A percentile compares a stretch with the other conserved stretches of the same genome.
Conservation (phyloP, 1,139 yeast species). For the Geotrichum phurueaensis region DNA sequence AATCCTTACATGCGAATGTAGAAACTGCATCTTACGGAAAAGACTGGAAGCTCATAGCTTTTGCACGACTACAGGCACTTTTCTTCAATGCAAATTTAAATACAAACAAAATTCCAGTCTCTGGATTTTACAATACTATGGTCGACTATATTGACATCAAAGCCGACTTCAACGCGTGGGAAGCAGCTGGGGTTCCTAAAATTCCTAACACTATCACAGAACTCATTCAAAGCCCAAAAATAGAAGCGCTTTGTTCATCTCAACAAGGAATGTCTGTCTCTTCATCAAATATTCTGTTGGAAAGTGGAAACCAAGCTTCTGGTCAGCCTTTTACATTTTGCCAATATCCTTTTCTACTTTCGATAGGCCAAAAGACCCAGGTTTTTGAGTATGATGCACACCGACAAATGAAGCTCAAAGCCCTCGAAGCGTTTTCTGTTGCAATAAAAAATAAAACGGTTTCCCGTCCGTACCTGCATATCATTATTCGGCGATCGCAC, state of each 20-base stretch:
- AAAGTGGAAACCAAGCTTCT: slow-evolving; percentile 5
- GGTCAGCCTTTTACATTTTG: slow-evolving; percentile 44
- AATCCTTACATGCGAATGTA: slow-evolving; percentile 32
- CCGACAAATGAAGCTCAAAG: slow-evolving; percentile 76
- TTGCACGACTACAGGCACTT: slow-evolving; percentile 52
- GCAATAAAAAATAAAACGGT: slow-evolving; percentile 59
- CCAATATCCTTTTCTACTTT: slow-evolving; percentile 73
- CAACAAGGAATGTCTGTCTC: background rate
- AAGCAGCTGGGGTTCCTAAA: slow-evolving; percentile 24
- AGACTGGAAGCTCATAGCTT: slow-evolving; percentile 76
- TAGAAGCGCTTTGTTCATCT: background rate
- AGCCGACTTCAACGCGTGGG: slow-evolving; percentile 84
- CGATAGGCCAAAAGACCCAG: slow-evolving; percentile 75
- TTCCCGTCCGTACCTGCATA: slow-evolving; percentile 60
- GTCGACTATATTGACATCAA: slow-evolving; percentile 73
- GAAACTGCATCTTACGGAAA: slow-evolving; percentile 60
- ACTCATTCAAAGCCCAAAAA: background rate
- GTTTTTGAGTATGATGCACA: slow-evolving; percentile 79
- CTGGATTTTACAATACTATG: slow-evolving; percentile 69
- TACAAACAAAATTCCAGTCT: slow-evolving; percentile 40
- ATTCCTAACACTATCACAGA: background rate
- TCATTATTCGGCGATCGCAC: slow-evolving; percentile 60
- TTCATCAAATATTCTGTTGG: slow-evolving; percentile 2
- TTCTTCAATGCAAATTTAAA: slow-evolving; percentile 52
- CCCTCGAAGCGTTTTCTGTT: slow-evolving; percentile 81